phyloP scores from a whole-genome alignment of 768 basidiomycete genomes.

The Brasilioporus rufonigricans region DNA sequence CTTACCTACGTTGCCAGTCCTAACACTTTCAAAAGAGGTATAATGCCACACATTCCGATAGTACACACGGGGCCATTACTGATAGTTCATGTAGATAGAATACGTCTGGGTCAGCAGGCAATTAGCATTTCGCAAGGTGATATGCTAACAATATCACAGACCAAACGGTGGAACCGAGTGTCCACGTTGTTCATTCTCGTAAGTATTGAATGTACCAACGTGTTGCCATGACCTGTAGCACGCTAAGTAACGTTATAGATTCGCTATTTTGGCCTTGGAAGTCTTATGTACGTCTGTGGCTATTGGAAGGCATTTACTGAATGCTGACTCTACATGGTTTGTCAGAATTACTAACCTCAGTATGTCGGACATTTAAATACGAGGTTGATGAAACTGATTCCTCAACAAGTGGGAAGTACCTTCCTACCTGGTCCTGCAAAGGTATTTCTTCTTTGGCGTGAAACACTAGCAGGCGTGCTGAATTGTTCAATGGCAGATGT shows the following conservation, averaged over 20 bases:
- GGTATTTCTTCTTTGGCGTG: background rate
- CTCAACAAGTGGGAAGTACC: background rate
- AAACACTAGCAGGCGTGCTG: background rate
- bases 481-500: background rate
- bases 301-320: background rate
- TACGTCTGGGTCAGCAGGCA: slow-evolving; percentile 8
- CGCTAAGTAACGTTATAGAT: background rate
- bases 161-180: slow-evolving; percentile 3
- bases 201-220: background rate
- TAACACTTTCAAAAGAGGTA: slow-evolving; percentile 13
- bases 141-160: background rate
- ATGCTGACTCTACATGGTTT: background rate
- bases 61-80: no score
- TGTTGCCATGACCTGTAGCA: background rate
- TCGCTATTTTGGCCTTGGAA: slow-evolving; percentile 5
- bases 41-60: no score
- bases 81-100: background rate
- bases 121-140: background rate
- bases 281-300: background rate
- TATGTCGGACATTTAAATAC: background rate
- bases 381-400: background rate
- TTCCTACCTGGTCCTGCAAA: background rate
- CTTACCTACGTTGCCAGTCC: background rate
- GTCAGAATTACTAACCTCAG: background rate
- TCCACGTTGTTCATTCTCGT: slow-evolving; percentile 11